Percentiles rank a stretch among this genome's conserved stretches.
Conservation (phyloP, 2,329 filamentous ascomycete species). For the Magnaporthiopsis rhizophila region DNA sequence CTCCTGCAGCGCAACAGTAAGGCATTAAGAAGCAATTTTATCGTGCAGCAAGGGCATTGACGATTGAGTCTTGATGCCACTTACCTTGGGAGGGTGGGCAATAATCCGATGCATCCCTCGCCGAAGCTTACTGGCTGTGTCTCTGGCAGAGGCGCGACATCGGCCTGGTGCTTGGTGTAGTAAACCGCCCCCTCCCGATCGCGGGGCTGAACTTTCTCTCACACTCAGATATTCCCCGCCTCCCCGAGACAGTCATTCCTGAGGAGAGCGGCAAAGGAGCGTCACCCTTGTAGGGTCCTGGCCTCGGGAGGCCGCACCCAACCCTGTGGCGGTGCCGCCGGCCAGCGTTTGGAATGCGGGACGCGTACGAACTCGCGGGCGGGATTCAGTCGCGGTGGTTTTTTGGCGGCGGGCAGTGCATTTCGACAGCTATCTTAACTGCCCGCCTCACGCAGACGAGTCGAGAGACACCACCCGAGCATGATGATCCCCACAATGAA, state of each 20-base stretch:
- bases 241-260: background rate
- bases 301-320: background rate
- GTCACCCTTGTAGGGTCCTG: background rate
- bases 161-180: background rate
- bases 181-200: background rate
- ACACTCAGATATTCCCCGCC: background rate
- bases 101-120: background rate
- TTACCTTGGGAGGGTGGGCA: background rate
- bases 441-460: background rate
- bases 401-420: background rate
- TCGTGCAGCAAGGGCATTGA: background rate
- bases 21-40: background rate
- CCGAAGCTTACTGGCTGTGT: background rate
- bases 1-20: background rate
- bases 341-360: background rate
- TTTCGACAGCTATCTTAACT: background rate
- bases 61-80: background rate
- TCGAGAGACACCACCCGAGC: background rate
- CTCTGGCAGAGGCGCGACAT: background rate
- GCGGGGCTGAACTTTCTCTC: background rate
- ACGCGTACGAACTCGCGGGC: background rate
- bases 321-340: background rate
- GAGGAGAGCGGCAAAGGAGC: background rate
- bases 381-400: background rate
- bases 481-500: too few relatives aligned